These are phyloP conservation scores for Leptoxyphium fumago DNA, from an alignment of 2,329 filamentous ascomycete genomes.

Conservation along the genomic window DNA sequence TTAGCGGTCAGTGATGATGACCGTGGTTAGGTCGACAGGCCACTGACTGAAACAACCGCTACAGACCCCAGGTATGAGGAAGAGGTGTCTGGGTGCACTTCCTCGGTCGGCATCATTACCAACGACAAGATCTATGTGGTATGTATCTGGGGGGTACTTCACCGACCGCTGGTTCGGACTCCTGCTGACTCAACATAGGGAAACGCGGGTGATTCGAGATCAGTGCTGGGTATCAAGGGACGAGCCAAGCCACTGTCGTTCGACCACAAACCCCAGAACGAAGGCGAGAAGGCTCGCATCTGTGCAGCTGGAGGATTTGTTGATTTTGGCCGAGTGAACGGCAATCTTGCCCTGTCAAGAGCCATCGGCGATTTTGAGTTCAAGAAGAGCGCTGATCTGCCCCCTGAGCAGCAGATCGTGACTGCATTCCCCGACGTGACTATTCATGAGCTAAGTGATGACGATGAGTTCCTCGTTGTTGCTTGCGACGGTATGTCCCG, in stretches of 20 bases:
- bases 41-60: conserved; percentile 3
- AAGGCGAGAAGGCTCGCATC: conserved; percentile 93
- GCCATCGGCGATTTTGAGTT: conserved; percentile 99
- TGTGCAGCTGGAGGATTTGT: conserved; percentile 93
- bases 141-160: conserved; percentile 30
- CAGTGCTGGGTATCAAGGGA: conserved; percentile 89
- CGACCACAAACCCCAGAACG: conserved; percentile 97
- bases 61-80: conserved; percentile 92
- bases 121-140: conserved; percentile 91
- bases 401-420: conserved; percentile 97
- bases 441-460: conserved; percentile 74
- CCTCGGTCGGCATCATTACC: conserved; percentile 78
- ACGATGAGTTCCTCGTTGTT: conserved; percentile 91
- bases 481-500: conserved; percentile 67
- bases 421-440: conserved; percentile 93
- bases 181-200: conserved; percentile 42
- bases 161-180: not conserved
- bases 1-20: conserved; percentile 55
- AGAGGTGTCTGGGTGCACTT: conserved; percentile 94
- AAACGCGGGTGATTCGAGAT: conserved; percentile 92
- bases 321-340: conserved; percentile 96
- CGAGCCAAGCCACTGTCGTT: conserved; percentile 96
- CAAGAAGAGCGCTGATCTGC: conserved; percentile 95
- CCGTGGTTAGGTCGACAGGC: not conserved
- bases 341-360: conserved; percentile 88